These are phyloP conservation scores for Hypocreales sp. DNA, from an alignment of 2,329 filamentous ascomycete genomes.

Conservation along the genomic window DNA sequence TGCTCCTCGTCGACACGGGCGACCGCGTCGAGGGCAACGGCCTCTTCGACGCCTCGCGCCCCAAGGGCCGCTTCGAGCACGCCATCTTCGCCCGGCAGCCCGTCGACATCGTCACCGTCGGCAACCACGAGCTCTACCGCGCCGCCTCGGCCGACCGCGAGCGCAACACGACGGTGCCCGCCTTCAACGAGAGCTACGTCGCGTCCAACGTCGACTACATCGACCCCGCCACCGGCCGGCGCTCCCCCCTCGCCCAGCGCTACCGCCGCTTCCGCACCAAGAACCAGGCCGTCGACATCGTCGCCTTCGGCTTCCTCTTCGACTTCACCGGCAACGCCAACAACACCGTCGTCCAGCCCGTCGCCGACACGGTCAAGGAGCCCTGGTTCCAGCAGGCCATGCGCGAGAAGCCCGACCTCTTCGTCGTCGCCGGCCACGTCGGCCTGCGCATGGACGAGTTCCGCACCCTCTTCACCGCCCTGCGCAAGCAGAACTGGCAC, in stretches of 20 bases:
- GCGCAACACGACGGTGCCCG: slow-evolving; percentile 64
- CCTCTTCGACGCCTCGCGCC: slow-evolving; percentile 76
- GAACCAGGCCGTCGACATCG: slow-evolving; percentile 67
- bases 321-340: slow-evolving; percentile 85
- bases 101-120: slow-evolving; percentile 72
- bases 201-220: slow-evolving; percentile 89
- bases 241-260: slow-evolving; percentile 62
- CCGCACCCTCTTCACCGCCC: slow-evolving; percentile 59
- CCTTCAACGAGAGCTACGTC: slow-evolving; percentile 67
- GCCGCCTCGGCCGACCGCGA: slow-evolving; percentile 63
- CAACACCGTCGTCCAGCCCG: slow-evolving; percentile 71
- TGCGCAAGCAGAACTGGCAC: slow-evolving; percentile 61
- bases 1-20: slow-evolving; percentile 90
- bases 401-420: slow-evolving; percentile 71
- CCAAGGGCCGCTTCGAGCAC: slow-evolving; percentile 79
- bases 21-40: slow-evolving; percentile 91
- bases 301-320: slow-evolving; percentile 90
- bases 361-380: slow-evolving; percentile 67
- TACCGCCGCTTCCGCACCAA: slow-evolving; percentile 87
- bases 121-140: slow-evolving; percentile 93
- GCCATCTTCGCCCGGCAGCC: slow-evolving; percentile 72
- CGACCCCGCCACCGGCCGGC: slow-evolving; percentile 53
- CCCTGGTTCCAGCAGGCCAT: slow-evolving; percentile 82
- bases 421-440: slow-evolving; percentile 76
- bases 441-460: slow-evolving; percentile 71